A percentile compares a stretch with the other conserved stretches of the same genome.
phyloP scores from a whole-genome alignment of 2,329 filamentous ascomycete species.

The Monilinia aucupariae region DNA sequence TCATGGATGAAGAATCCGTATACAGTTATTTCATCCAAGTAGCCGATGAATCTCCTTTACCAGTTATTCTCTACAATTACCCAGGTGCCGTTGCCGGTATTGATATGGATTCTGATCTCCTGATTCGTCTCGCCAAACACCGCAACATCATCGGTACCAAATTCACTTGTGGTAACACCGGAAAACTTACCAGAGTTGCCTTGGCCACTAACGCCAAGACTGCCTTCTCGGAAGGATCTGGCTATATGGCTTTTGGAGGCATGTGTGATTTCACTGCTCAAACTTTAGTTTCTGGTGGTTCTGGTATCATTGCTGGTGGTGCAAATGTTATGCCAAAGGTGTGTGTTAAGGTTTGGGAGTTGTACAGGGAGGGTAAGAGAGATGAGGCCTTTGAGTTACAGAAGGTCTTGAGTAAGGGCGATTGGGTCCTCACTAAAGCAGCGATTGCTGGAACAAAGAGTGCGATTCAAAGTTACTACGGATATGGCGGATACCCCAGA shows the following conservation, averaged over 20 bases:
- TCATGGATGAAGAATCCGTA: slow-evolving; percentile 66
- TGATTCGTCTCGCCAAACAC: slow-evolving; percentile 73
- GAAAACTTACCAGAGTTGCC: slow-evolving; percentile 80
- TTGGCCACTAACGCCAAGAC: slow-evolving; percentile 66
- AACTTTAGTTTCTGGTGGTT: slow-evolving; percentile 71
- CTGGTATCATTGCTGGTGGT: slow-evolving; percentile 78
- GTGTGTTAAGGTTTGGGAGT: slow-evolving; percentile 71
- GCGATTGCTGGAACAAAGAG: slow-evolving; percentile 84
- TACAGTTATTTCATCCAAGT: slow-evolving; percentile 61
- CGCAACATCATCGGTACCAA: slow-evolving; percentile 84
- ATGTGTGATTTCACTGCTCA: slow-evolving; percentile 85
- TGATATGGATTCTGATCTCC: slow-evolving; percentile 83
- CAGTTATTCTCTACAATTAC: slow-evolving; percentile 87
- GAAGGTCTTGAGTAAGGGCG: slow-evolving; percentile 68
- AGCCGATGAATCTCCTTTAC: slow-evolving; percentile 68
- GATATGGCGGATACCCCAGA: slow-evolving; percentile 73
- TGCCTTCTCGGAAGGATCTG: slow-evolving; percentile 51
- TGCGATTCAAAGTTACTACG: slow-evolving; percentile 73
- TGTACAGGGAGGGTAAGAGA: slow-evolving; percentile 66
- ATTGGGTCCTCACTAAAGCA: slow-evolving; percentile 78
- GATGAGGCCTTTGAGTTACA: slow-evolving; percentile 73
- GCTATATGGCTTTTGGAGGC: slow-evolving; percentile 82
- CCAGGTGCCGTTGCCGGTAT: slow-evolving; percentile 80
- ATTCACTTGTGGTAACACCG: slow-evolving; percentile 87
- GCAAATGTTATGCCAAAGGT: slow-evolving; percentile 82